These are phyloP conservation scores for Sambucus nigra DNA, from an alignment of 129 eudicot genomes.

Conservation along the genomic window DNA sequence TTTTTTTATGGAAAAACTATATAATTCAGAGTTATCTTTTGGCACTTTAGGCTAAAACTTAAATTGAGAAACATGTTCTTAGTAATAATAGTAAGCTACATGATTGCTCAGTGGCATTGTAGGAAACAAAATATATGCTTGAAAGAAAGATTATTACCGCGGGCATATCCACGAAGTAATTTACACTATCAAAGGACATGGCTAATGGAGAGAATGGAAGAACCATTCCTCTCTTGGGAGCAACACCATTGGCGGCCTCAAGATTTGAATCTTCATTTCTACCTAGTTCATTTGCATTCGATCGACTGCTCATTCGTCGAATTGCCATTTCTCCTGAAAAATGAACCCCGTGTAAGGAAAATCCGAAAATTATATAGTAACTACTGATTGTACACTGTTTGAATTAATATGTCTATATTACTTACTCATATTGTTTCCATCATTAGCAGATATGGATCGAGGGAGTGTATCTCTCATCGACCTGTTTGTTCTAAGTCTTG, in stretches of 20 bases:
- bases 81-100: neutral
- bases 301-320: constrained; percentile 49
- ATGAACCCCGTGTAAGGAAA: neutral
- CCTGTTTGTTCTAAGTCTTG: constrained; percentile 39
- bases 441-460: constrained; percentile 44
- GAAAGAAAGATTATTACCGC: constrained; percentile 34
- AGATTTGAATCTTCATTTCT: constrained; percentile 36
- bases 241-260: constrained; percentile 48
- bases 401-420: neutral
- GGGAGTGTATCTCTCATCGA: constrained; percentile 39
- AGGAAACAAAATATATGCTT: neutral
- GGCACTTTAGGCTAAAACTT: neutral
- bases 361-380: neutral
- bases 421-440: constrained; percentile 72
- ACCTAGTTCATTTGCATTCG: constrained; percentile 26
- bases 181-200: constrained; percentile 74
- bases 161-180: constrained; percentile 86
- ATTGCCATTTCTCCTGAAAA: constrained; percentile 67
- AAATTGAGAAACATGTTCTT: neutral
- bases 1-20: too few species aligned
- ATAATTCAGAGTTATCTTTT: too few species aligned
- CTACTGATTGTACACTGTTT: neutral
- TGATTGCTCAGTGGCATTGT: neutral
- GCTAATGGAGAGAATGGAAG: constrained; percentile 80
- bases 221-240: constrained; percentile 88